Base-by-base conservation (phyloP, 202 grass and related monocot species). In the Sporobolus alterniflorus region DNA sequence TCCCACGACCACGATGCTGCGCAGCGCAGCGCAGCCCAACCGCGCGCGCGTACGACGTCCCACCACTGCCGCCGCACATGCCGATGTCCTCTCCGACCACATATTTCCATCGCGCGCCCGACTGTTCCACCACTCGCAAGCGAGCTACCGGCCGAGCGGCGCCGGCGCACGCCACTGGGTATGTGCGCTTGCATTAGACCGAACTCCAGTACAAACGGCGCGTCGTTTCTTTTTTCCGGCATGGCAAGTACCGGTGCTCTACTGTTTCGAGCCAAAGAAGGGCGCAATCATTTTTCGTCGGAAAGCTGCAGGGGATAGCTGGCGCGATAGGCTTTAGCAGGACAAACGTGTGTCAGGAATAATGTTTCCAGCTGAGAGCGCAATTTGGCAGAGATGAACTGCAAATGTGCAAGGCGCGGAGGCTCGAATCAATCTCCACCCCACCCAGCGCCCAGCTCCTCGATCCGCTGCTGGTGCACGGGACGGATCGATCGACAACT, bases 271-370 rank as follows among this genome's bases (percentile, higher is more conserved):
- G 60, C 32, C 60, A 63, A 63, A 63, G 60, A 63, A 32, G 28
- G 49, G 60, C 15, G 60, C 60, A 32, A 32, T 64, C 62, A 36
- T 64, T 64, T 64, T 64, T 21, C 62, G 66, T 46, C 68, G 84
- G 73, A 90, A 90, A 86, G 88, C 68, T 86, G 74, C 79, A 54
- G 63, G 14, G 15, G 60, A 32, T 29, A 74, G 88, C 83, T 83
- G 88, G 83, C 83, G 74, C 36, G 49, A 39, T 30, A 83, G 51
- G 86, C 83, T 83, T 90, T 86, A 62, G 78, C 87, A 44, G 32
- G 46, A 14, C 25, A 34, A 60, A n/a, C 67, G 26, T 16, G 50
- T 90, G 83, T 83, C 88, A 90, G 83, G 88, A 83, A 90, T 86
- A 83, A 78, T 64, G 78, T 69, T 85, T 55, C 64, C 59, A 66